Evolutionary conservation across 108 stramenopile genomes (phyloP).

Genomic region (Craspedostauros australis): DNA sequence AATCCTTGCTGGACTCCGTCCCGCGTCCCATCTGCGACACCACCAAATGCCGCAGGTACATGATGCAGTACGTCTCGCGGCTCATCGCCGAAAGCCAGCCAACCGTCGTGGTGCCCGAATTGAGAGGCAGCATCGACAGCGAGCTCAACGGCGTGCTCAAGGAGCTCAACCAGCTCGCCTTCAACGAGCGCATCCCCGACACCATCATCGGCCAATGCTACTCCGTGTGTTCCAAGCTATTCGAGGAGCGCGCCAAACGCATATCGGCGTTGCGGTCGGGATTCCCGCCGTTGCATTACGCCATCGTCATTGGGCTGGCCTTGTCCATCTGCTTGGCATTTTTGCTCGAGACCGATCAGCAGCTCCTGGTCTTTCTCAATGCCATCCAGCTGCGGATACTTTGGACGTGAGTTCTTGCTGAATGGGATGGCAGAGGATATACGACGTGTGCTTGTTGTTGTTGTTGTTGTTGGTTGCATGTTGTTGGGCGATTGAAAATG

Average conservation of each 20-base stretch:
- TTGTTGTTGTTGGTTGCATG: too few relatives aligned
- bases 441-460: too few relatives aligned
- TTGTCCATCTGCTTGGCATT: constrained; percentile 23
- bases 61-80: constrained; percentile 50
- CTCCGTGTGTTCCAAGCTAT: constrained; percentile 30
- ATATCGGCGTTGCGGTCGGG: constrained; percentile 46
- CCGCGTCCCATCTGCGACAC: constrained; percentile 4
- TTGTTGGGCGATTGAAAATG: too few relatives aligned
- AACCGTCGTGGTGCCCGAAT: constrained; percentile 12
- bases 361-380: constrained; percentile 50
- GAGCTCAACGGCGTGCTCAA: constrained; percentile 57
- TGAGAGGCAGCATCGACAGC: constrained; percentile 43
- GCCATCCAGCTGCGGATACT: constrained; percentile 52
- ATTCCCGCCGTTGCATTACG: constrained; percentile 37
- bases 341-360: constrained; percentile 35
- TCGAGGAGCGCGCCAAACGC: constrained; percentile 43
- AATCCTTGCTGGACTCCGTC: constrained; percentile 44
- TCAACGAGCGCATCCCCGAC: background rate
- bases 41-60: constrained; percentile 34
- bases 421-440: too few relatives aligned
- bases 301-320: constrained; percentile 20
- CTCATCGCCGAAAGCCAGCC: constrained; percentile 57
- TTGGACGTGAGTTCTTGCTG: too few relatives aligned
- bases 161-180: constrained; percentile 24
- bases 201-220: constrained; percentile 30